These are phyloP conservation scores for Podaxis rugospora DNA, from an alignment of 768 basidiomycete genomes.

Conservation along the genomic window DNA sequence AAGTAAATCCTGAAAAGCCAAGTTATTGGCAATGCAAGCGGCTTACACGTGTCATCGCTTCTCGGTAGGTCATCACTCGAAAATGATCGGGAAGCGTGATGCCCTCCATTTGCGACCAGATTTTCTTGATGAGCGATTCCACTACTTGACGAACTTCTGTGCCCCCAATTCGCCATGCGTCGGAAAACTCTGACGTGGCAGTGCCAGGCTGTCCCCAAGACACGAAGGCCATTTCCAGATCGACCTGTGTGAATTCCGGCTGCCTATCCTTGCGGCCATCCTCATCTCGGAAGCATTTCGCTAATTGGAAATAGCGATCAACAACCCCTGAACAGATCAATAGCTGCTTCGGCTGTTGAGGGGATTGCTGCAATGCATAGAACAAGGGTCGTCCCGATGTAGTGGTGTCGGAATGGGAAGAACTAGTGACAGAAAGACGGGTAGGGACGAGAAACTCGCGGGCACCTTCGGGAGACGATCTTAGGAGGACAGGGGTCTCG, in stretches of 20 bases:
- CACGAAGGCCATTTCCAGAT: slow-evolving; percentile 95
- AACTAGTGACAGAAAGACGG: slow-evolving; percentile 34
- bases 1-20: slow-evolving; percentile 13
- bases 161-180: slow-evolving; percentile 83
- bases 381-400: slow-evolving; percentile 41
- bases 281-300: slow-evolving; percentile 94
- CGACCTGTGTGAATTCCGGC: slow-evolving; percentile 95
- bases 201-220: slow-evolving; percentile 57
- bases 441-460: slow-evolving; percentile 90
- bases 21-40: slow-evolving; percentile 16
- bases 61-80: slow-evolving; percentile 80
- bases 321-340: slow-evolving; percentile 86
- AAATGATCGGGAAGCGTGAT: slow-evolving; percentile 59
- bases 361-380: slow-evolving; percentile 91
- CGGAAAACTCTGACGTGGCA: slow-evolving; percentile 16
- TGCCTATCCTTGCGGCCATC: slow-evolving; percentile 93
- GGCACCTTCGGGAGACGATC: slow-evolving; percentile 92
- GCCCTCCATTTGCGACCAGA: slow-evolving; percentile 73
- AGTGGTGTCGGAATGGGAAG: slow-evolving; percentile 21
- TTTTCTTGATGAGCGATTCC: slow-evolving; percentile 65
- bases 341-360: slow-evolving; percentile 94
- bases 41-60: slow-evolving; percentile 86
- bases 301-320: slow-evolving; percentile 91
- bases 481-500: slow-evolving; percentile 87
- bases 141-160: slow-evolving; percentile 74